These are phyloP conservation scores for Chaetomium sp. DNA, from an alignment of 2,329 filamentous ascomycete species.

Conservation along the genomic window DNA sequence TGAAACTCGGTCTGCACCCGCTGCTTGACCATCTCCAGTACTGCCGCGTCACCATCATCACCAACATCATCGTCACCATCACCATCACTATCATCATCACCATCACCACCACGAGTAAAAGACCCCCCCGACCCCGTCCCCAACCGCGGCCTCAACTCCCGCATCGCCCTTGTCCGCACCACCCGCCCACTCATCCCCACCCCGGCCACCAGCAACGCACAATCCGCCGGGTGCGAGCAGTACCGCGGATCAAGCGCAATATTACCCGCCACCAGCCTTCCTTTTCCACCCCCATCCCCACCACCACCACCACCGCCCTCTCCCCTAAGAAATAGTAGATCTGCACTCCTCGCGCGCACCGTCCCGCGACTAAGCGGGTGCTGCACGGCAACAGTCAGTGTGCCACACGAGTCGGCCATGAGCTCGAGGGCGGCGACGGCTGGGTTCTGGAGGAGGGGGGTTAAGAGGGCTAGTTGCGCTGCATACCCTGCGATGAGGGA, in stretches of 20 bases:
- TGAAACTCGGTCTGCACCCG: conserved; percentile 34
- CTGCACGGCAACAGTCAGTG: conserved; percentile 32
- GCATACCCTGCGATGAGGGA: background rate
- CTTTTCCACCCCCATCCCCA: background rate
- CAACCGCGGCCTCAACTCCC: background rate
- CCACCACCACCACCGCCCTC: background rate
- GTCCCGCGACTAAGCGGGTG: conserved; percentile 45
- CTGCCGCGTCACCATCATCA: conserved; percentile 28
- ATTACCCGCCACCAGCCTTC: conserved; percentile 42
- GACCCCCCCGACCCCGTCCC: background rate
- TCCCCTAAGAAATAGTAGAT: background rate
- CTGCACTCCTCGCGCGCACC: conserved; percentile 40
- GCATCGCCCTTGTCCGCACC: conserved; percentile 30
- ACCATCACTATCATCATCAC: conserved; percentile 32
- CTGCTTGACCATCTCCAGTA: conserved; percentile 39
- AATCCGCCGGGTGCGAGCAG: conserved; percentile 50
- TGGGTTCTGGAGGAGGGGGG: background rate
- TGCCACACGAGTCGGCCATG: conserved; percentile 36
- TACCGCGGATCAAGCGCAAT: conserved; percentile 56
- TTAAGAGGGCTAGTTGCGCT: background rate
- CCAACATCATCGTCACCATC: background rate
- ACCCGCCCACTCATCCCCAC: conserved; percentile 48
- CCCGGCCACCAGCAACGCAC: conserved; percentile 50
- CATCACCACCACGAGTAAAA: background rate
- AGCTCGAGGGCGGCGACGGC: conserved; percentile 38